phyloP scores from a whole-genome alignment of 2,329 filamentous ascomycete genomes.

The Phaeosphaeriaceae sp. region DNA sequence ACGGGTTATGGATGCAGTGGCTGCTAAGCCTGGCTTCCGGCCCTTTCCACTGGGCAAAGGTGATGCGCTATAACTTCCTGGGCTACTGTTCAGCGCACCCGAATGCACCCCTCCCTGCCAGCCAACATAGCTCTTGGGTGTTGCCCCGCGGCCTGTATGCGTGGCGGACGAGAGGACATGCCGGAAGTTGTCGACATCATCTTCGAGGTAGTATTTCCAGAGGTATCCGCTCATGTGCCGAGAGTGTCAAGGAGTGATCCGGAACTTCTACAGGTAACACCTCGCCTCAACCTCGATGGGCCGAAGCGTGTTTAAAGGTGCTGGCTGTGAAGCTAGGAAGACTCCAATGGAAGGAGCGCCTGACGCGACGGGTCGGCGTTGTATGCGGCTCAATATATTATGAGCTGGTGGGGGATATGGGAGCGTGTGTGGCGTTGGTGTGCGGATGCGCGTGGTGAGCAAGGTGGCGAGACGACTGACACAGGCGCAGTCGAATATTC shows the following conservation, averaged over 20 bases:
- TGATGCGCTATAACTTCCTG: slow-evolving; percentile 55
- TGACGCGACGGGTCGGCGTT: slow-evolving; percentile 33
- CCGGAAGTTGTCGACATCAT: slow-evolving; percentile 96
- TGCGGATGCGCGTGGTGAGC: slow-evolving; percentile 7
- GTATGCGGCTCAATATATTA: slow-evolving; percentile 18
- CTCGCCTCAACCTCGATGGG: slow-evolving; percentile 88
- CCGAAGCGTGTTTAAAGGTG: slow-evolving; percentile 93
- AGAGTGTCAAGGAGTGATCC: slow-evolving; percentile 48
- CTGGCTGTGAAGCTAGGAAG: slow-evolving; percentile 57
- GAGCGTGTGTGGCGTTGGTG: neutral
- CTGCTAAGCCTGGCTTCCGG: slow-evolving; percentile 31
- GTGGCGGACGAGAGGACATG: slow-evolving; percentile 79
- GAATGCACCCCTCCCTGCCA: slow-evolving; percentile 41
- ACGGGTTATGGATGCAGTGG: slow-evolving; percentile 56
- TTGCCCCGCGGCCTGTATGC: slow-evolving; percentile 61
- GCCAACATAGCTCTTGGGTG: slow-evolving; percentile 57
- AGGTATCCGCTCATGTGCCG: slow-evolving; percentile 91
- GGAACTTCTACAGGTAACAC: slow-evolving; percentile 68
- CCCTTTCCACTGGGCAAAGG: slow-evolving; percentile 50
- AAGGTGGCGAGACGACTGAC: slow-evolving; percentile 19
- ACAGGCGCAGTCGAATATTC: slow-evolving; percentile 3
- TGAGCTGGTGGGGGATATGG: neutral
- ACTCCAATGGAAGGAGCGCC: slow-evolving; percentile 38
- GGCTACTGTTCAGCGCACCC: slow-evolving; percentile 53
- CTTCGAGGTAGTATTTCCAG: slow-evolving; percentile 96